Evolutionary conservation across 176 grass and related monocot species (phyloP).

Genomic region (maize (Zea mays)): DNA sequence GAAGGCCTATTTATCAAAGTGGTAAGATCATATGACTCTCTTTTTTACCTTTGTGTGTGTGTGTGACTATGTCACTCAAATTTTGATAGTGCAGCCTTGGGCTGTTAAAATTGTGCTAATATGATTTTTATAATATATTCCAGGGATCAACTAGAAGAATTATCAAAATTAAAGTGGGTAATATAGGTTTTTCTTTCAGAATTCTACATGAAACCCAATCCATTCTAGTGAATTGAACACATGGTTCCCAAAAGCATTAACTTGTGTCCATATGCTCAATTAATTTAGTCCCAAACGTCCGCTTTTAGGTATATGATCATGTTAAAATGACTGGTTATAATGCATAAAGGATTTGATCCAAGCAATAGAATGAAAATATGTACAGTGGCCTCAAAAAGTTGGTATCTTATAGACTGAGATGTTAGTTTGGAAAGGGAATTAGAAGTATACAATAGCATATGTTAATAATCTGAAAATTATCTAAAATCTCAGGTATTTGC

Average conservation of each 20-base stretch:
- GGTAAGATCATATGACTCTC: neutral
- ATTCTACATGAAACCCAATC: neutral
- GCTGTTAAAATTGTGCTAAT: neutral
- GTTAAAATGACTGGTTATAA: neutral
- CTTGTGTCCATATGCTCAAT: neutral
- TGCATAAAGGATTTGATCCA: constrained; percentile 1
- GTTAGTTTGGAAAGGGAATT: neutral
- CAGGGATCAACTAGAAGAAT: neutral
- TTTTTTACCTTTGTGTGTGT: neutral
- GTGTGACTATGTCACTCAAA: neutral
- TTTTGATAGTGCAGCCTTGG: neutral
- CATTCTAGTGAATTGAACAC: neutral
- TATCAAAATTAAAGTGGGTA: neutral
- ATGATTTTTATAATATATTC: neutral
- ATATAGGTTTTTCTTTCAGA: neutral
- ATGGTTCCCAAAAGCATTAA: neutral
- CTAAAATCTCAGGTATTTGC: constrained; percentile 8
- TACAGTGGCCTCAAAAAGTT: constrained; percentile 9
- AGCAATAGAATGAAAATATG: constrained; percentile 7
- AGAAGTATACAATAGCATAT: neutral
- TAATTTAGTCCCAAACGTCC: constrained; percentile 18
- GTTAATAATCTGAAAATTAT: neutral
- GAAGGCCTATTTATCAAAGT: constrained; percentile 3
- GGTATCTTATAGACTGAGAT: neutral
- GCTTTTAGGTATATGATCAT: constrained; percentile 7